Percentiles rank a stretch among this genome's conserved stretches.
These are phyloP conservation scores for Glaciozyma martinii DNA, from an alignment of 768 basidiomycete species.

Conservation along the genomic window DNA sequence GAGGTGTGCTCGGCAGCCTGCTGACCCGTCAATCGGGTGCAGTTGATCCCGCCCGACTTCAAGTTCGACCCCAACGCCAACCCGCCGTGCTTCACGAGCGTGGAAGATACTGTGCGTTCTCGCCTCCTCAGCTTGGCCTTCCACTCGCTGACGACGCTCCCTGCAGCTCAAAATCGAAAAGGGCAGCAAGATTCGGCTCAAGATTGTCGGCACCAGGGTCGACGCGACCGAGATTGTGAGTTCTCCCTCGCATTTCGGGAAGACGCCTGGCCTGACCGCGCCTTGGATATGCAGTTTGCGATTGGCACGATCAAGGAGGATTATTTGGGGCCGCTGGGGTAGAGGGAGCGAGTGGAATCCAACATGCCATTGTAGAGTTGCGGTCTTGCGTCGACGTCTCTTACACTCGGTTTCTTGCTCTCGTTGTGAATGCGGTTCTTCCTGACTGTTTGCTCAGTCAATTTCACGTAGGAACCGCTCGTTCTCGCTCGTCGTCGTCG, in stretches of 20 bases:
- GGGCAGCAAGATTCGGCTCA: conserved; percentile 80
- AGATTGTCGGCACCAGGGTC: conserved; percentile 95
- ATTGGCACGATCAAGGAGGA: conserved; percentile 90
- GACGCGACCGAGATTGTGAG: conserved; percentile 82
- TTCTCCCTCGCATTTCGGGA: not conserved
- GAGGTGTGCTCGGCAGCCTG: not conserved
- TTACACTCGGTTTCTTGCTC: no score
- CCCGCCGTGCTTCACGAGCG: conserved; percentile 81
- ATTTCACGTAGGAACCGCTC: no score
- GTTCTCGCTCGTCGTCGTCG: no score
- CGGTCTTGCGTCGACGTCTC: no score
- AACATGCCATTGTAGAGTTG: no score
- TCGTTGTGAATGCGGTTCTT: no score
- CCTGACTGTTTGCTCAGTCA: no score
- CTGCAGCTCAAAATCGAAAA: conserved; percentile 57
- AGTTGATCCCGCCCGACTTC: conserved; percentile 92
- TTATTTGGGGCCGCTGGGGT: conserved; percentile 63
- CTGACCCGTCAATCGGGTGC: not conserved
- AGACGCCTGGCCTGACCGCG: not conserved
- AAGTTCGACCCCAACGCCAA: conserved; percentile 91
- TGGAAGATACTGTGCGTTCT: conserved; percentile 64
- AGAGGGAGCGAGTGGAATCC: not conserved
- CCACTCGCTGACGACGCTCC: not conserved
- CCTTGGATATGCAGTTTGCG: conserved; percentile 57
- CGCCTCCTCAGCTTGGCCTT: not conserved